Base-by-base conservation (phyloP, 306 rosid species). In the Prunus fruticosa region DNA sequence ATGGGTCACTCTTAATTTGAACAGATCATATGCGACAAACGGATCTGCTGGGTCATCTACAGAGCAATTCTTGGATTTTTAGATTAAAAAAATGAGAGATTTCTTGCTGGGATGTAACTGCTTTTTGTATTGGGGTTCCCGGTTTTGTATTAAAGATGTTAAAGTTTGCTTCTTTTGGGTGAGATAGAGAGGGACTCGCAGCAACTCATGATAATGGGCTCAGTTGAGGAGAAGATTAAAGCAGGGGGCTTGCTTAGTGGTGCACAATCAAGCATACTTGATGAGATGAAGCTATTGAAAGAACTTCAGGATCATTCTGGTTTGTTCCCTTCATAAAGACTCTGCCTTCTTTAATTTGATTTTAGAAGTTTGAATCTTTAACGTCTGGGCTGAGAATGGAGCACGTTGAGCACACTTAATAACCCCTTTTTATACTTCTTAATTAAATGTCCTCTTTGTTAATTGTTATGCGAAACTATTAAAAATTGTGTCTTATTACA, bases 271-370 rank as follows among this genome's bases (percentile, higher is more conserved):
- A 80, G 76, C 76, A 88, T 95, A 14, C 86, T 81, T 68, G 90
- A 93, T 66, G 99, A 91, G 71, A 96, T 96, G 93, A 92, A 88
- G 85, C 69, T 93, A 76, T 75, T 96, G 71, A 92, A 95, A 66
- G 97, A 95, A 79, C 87, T 95, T 91, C 97, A 96, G 71, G 93
- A 96, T 79, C 98, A 92, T 15, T 78, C 87, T 70, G 99, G 99
- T 96, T 23, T 71, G 84, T 80, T 74, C 41, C 3, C 52, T 69
- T 15, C 28, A 38, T 5, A 8, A 3, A 6, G 6, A 2, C 30
- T 11, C 52, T 66, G 56, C 8, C 14, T 45, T 19, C 15, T 30
- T 13, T 8, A 4, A 38, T 61, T 28, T 23, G 2, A 2, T 46
- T 13, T 0, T 4, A 12, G 15, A 23, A 20, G 30, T 41, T 54